These are phyloP conservation scores for Cicer chorassanicum DNA, from an alignment of 306 rosid species.

Conservation along the genomic window DNA sequence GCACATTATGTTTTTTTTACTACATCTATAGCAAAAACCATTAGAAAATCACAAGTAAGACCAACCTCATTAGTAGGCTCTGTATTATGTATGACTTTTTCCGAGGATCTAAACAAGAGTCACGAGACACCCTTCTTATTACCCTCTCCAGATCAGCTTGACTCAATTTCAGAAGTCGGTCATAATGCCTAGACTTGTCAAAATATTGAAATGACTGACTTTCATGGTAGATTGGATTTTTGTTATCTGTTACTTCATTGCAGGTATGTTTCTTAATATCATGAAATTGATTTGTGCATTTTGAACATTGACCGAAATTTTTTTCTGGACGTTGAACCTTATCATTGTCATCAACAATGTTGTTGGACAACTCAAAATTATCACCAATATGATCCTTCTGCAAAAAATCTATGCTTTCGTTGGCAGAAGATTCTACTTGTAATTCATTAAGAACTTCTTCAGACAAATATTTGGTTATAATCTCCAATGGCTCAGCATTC, in stretches of 20 bases:
- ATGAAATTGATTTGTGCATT: slow-evolving; percentile 35
- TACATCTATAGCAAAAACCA: slow-evolving; percentile 11
- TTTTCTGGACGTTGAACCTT: slow-evolving; percentile 46
- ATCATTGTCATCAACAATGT: slow-evolving; percentile 45
- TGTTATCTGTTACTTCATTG: slow-evolving; percentile 43
- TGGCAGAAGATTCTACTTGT: slow-evolving; percentile 49
- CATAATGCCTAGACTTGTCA: slow-evolving; percentile 48
- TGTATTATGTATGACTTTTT: slow-evolving; percentile 77
- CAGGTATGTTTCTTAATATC: slow-evolving; percentile 47
- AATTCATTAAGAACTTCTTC: slow-evolving; percentile 55
- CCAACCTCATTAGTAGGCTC: slow-evolving; percentile 80
- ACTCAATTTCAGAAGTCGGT: slow-evolving; percentile 67
- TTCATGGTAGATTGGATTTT: slow-evolving; percentile 31
- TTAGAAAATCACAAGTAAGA: slow-evolving; percentile 34
- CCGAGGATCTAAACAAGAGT: slow-evolving; percentile 73
- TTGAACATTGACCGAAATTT: slow-evolving; percentile 43
- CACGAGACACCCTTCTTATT: slow-evolving; percentile 73
- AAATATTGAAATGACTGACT: slow-evolving; percentile 43
- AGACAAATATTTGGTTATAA: slow-evolving; percentile 66
- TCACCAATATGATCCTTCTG: slow-evolving; percentile 52
- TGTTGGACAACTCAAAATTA: slow-evolving; percentile 42
- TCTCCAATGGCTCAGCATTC: slow-evolving; percentile 71
- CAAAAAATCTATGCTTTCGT: slow-evolving; percentile 41
- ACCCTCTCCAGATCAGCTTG: slow-evolving; percentile 82
- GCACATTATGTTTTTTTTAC: slow-evolving; percentile 7